Base-by-base conservation (phyloP, 2,329 filamentous ascomycete species). In the Diplodia sapinea region DNA sequence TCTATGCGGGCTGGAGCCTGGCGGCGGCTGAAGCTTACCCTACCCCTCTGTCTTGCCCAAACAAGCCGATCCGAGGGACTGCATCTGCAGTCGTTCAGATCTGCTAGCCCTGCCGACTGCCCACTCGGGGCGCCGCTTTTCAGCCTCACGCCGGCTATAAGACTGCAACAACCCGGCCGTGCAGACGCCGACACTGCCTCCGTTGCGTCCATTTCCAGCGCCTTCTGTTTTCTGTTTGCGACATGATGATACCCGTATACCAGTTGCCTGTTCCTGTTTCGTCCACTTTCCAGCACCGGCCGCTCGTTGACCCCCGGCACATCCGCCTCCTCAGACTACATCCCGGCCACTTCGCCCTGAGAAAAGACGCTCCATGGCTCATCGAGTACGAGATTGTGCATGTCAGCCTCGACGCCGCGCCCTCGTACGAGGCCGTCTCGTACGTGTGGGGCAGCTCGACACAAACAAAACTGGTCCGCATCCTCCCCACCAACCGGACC, bases 401-500 rank as follows among this genome's bases (percentile, higher is more conserved):
- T 20, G 33, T 23, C 26, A 43, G 26, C 29, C 29, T 55, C 13
- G 62, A 65, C 15, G 20, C 54, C 50, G 50, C 62, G 4, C 62
- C 62, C 1, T 17, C 33, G 2, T 70, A 69, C 61, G 68, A 66
- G 40, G 57, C 69, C 3, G 55, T 71, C 3, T 70, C 70, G 9
- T 71, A 70, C 50, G 67, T 61, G 1, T 70, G 69, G 69, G 69
- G 70, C 12, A 51, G 68, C 56, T 15, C 66, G 31, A 59, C 64
- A 11, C 57, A 68, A 6, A 67, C 66, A n/a, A 13, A 55, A 2
- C 2, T 43, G 63, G 4, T 63, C 40, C 36, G 66, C 67, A 15
- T 63, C 15, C 12, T 40, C 55, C 33, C 66, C 67, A 33, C 61
- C 31, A 63, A 38, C 29, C 15, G 36, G 47, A 49, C 68, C 29